Evolutionary conservation across 352 stramenopile species (phyloP).

Genomic region (Plasmopara muralis): DNA sequence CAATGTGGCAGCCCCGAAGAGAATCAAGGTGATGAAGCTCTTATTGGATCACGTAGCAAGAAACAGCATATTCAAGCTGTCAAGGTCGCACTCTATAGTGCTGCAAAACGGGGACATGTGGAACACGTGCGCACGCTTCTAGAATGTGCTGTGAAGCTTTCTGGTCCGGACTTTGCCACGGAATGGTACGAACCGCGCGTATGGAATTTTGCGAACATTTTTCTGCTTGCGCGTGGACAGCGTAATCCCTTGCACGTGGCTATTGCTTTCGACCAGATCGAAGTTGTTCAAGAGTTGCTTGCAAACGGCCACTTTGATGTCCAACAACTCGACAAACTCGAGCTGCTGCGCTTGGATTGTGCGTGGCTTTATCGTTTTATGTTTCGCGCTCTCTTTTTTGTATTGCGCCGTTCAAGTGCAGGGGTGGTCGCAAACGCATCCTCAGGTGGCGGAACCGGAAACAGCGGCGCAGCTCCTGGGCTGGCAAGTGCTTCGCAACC

Average conservation of each 20-base stretch:
- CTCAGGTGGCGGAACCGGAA: conserved; percentile 11
- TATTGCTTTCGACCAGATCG: conserved; percentile 58
- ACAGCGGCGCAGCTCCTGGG: conserved; percentile 19
- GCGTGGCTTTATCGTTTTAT: conserved; percentile 62
- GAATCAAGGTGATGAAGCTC: conserved; percentile 5
- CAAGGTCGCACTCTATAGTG: conserved; percentile 53
- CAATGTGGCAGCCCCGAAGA: not conserved
- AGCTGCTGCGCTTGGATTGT: conserved; percentile 57
- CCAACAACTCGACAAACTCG: conserved; percentile 66
- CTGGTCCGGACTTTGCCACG: conserved; percentile 50
- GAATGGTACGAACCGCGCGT: conserved; percentile 49
- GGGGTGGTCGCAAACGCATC: conserved; percentile 19
- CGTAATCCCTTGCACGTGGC: conserved; percentile 75
- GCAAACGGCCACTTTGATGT: conserved; percentile 56
- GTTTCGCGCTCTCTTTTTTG: conserved; percentile 53
- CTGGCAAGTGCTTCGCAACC: conserved; percentile 30
- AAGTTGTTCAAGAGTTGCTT: conserved; percentile 61
- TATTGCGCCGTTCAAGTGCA: conserved; percentile 25
- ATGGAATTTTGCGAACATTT: conserved; percentile 15
- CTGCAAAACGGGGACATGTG: conserved; percentile 55
- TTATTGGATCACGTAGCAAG: conserved; percentile 1
- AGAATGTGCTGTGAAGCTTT: conserved; percentile 43
- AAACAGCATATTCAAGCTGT: conserved; percentile 38
- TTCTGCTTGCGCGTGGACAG: conserved; percentile 32
- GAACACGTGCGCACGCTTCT: conserved; percentile 42